Evolutionary conservation across 768 basidiomycete genomes (phyloP).

Genomic region (Tremella fuciformis): DNA sequence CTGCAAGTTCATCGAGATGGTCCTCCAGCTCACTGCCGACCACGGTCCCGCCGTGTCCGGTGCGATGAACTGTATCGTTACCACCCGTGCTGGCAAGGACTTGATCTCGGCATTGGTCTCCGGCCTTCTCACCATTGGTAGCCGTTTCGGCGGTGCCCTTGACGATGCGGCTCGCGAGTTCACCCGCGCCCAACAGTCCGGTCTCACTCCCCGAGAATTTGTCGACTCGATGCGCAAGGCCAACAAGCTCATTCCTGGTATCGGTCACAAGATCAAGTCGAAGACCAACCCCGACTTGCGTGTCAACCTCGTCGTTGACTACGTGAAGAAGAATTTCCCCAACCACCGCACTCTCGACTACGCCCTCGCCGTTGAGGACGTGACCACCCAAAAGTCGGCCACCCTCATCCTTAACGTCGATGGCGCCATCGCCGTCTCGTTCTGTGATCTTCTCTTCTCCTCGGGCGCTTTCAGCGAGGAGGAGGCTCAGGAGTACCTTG

Average conservation of each 20-base stretch:
- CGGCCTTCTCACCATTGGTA: constrained; percentile 95
- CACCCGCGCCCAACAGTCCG: constrained; percentile 82
- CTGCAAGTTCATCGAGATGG: constrained; percentile 99
- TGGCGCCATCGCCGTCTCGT: constrained; percentile 85
- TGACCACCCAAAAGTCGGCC: constrained; percentile 96
- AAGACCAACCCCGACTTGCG: constrained; percentile 54
- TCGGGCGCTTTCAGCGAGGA: constrained; percentile 91
- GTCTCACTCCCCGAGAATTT: constrained; percentile 95
- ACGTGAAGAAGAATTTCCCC: constrained; percentile 92
- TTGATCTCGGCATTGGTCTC: constrained; percentile 93
- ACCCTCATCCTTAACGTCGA: constrained; percentile 97
- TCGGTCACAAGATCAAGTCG: constrained; percentile 99
- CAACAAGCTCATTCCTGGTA: constrained; percentile 95
- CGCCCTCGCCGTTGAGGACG: constrained; percentile 93
- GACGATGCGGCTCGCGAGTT: constrained; percentile 97
- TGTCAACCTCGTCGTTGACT: constrained; percentile 70
- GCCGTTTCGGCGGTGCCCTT: constrained; percentile 96
- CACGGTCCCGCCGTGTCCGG: constrained; percentile 97
- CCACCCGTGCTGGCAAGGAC: constrained; percentile 98
- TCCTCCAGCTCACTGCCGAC: constrained; percentile 97
- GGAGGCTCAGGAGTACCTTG: constrained; percentile 96
- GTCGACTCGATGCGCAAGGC: constrained; percentile 89
- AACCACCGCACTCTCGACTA: constrained; percentile 88
- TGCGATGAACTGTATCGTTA: constrained; percentile 99
- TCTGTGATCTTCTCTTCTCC: constrained; percentile 89